phyloP scores from a whole-genome alignment of 208 protist genomes.

The Acanthamoeba castellanii region DNA sequence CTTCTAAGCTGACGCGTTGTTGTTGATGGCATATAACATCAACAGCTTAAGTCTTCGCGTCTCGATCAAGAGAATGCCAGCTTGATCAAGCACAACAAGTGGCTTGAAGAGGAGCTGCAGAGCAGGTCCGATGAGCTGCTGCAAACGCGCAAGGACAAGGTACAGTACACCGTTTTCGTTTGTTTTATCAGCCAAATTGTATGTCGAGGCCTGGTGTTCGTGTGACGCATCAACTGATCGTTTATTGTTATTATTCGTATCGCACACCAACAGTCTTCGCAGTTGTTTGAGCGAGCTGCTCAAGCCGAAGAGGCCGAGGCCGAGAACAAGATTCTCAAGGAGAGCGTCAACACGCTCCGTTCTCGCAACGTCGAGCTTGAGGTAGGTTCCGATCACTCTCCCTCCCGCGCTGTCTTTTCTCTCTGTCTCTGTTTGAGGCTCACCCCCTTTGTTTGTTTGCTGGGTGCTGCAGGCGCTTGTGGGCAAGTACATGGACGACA shows the following conservation, averaged over 20 bases:
- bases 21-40: too few relatives aligned
- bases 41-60: not conserved
- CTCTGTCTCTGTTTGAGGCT: not conserved
- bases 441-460: not conserved
- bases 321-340: slow-evolving; percentile 23
- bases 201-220: too few relatives aligned
- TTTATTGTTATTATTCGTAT: not conserved
- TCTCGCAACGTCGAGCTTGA: slow-evolving; percentile 14
- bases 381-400: not conserved
- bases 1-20: not conserved
- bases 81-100: slow-evolving; percentile 7
- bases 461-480: not conserved
- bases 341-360: not conserved
- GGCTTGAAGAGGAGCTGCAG: slow-evolving; percentile 31
- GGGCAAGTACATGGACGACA: slow-evolving; percentile 13
- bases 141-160: slow-evolving; percentile 41
- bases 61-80: not conserved
- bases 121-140: slow-evolving; percentile 17
- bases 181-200: too few relatives aligned
- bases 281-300: slow-evolving; percentile 1
- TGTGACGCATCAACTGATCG: too few relatives aligned
- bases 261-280: not conserved
- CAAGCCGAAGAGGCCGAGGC: slow-evolving; percentile 10
- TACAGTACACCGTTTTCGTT: not conserved
- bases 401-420: too few relatives aligned